phyloP scores from a whole-genome alignment of 805 yeast species.

The Ogataea populi-albae region DNA sequence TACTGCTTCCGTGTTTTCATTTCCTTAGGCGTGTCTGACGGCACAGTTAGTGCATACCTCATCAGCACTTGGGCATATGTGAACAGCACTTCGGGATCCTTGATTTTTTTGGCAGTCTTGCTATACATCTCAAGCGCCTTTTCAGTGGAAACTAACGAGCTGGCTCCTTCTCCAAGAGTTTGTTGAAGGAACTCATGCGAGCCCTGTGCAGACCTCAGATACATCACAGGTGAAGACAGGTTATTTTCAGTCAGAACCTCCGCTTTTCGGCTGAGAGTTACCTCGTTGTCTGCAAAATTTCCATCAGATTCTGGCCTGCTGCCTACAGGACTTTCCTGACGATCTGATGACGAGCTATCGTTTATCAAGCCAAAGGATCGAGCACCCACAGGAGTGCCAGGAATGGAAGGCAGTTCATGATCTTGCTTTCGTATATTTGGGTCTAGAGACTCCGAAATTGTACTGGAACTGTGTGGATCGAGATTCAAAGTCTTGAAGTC shows the following conservation, averaged over 20 bases:
- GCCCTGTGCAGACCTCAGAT: conserved; percentile 11
- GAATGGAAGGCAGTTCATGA: conserved; percentile 5
- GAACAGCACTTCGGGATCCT: conserved; percentile 83
- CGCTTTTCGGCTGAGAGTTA: conserved; percentile 11
- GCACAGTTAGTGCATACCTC: conserved; percentile 30
- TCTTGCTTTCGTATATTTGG: neutral
- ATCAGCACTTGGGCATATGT: conserved; percentile 82
- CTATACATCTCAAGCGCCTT: conserved; percentile 86
- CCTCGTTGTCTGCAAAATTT: conserved; percentile 9
- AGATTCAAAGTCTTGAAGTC: no score
- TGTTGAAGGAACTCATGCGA: conserved; percentile 18
- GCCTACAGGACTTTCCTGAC: no score
- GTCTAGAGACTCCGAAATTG: no score
- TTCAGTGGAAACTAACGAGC: conserved; percentile 38
- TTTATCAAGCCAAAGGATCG: conserved; percentile 1
- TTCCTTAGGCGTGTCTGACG: conserved; percentile 21
- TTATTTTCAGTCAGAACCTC: conserved; percentile 10
- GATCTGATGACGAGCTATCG: no score
- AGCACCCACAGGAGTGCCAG: conserved; percentile 14
- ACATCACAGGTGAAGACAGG: conserved; percentile 15
- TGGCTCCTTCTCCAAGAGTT: conserved; percentile 15
- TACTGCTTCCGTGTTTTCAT: conserved; percentile 48
- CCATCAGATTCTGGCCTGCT: no score
- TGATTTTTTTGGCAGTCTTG: conserved; percentile 77
- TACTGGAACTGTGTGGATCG: no score